Evolutionary conservation across 345 rosid genomes (phyloP), one percentile per base, ranked within the genome.

Genomic region (Citrus mangshanensis): DNA sequence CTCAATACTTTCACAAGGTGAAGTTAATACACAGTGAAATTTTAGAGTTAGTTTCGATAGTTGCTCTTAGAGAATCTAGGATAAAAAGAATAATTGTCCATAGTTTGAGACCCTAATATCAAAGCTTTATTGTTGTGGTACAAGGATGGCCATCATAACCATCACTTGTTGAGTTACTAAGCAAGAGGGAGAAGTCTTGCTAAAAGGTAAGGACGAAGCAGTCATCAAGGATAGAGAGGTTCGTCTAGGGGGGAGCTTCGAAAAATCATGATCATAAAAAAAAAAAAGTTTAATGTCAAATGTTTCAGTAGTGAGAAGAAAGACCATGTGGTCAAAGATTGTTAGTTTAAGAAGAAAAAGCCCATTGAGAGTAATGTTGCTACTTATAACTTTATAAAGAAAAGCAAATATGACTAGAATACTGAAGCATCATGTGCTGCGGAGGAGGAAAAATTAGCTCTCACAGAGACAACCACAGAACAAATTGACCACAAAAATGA

Each of bases 141-240:
- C 64, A 75, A 24, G 75, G 64, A 27, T 70, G 73, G 83, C 72
- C 22, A 7, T 60, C n/a, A 28, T 73, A 76, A 42, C 38, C 71
- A 64, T 76, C 79, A 18, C 42, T 25, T 40, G 42, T 63, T 63
- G 27, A 64, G 71, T 76, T 76, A 71, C 78, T 8, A 72, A 77
- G 70, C 24, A 77, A 35, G 56, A 66, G 34, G 35, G 28, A 9
- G 81, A 74, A 54, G 72, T 64, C 51, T 62, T 25, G 2, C 4
- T 24, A 9, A 77, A 77, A 40, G 58, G 58, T 22, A 18, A 71
- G 6, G 69, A 81, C 22, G 65, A 76, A 12, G 77, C 46, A 5
- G 13, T 59, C 55, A 59, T 25, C 67, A 74, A 27, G 58, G 69
- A 24, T 14, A n/a, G 19, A 7, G 49, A 7, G 9, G 63, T 27